A percentile compares a stretch with the other conserved stretches of the same genome.
Conservation (phyloP, 139 green algal species). For the Yamagishiella unicocca region DNA sequence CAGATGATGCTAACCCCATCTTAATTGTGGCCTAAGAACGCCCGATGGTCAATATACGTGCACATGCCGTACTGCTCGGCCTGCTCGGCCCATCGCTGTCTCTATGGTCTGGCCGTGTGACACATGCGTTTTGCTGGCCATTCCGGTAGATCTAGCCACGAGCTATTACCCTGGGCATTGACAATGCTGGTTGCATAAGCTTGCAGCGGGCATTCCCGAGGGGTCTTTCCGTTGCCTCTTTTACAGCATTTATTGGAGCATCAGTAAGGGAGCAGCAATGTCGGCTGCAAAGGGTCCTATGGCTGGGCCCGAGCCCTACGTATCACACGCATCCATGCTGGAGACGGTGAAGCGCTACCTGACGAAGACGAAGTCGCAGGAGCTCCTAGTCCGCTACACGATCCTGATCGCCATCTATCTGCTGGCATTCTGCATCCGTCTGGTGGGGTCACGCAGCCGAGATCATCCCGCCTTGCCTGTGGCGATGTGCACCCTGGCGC, state of each 20-base stretch:
- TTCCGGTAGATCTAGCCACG: too few relatives aligned
- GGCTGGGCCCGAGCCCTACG: conserved; percentile 10
- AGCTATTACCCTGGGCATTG: not conserved
- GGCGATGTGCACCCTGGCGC: too few relatives aligned
- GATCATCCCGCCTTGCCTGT: conserved; percentile 24
- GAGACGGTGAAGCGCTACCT: conserved; percentile 44
- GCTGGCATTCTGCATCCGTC: conserved; percentile 71
- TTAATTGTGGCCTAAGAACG: too few relatives aligned
- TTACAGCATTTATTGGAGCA: not conserved
- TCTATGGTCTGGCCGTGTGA: too few relatives aligned
- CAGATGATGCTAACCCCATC: too few relatives aligned
- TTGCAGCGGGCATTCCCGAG: not conserved
- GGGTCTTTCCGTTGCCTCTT: not conserved
- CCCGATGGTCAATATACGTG: too few relatives aligned
- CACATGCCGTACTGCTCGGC: too few relatives aligned
- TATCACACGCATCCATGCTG: conserved; percentile 4
- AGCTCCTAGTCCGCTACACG: conserved; percentile 64
- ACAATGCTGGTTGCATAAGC: conserved; percentile 4
- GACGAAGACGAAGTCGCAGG: conserved; percentile 59
- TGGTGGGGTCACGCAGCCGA: conserved; percentile 51
- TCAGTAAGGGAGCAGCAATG: not conserved
- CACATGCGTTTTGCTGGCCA: too few relatives aligned
- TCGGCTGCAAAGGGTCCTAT: not conserved
- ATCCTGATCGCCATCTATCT: conserved; percentile 70
- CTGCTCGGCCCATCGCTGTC: too few relatives aligned